phyloP scores from a whole-genome alignment of 768 basidiomycete genomes.

The Goffeauzyma gilvescens region DNA sequence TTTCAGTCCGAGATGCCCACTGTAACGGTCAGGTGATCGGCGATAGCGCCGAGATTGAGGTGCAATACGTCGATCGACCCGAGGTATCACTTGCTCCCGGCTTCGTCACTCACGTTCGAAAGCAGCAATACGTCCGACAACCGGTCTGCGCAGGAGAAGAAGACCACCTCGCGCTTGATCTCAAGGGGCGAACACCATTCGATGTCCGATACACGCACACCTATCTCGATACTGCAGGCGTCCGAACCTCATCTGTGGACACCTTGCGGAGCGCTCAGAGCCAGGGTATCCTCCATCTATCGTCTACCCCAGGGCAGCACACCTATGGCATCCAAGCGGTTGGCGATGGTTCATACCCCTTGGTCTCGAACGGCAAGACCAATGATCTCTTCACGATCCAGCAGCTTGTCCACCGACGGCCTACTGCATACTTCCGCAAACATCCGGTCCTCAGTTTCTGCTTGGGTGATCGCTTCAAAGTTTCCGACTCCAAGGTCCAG shows the following conservation, averaged over 20 bases:
- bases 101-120: slow-evolving; percentile 35
- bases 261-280: slow-evolving; percentile 21
- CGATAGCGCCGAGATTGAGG: slow-evolving; percentile 46
- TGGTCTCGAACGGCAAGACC: slow-evolving; percentile 39
- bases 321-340: slow-evolving; percentile 81
- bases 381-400: slow-evolving; percentile 60
- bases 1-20: slow-evolving; percentile 61
- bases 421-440: slow-evolving; percentile 59
- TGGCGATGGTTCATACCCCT: slow-evolving; percentile 65
- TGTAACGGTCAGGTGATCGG: slow-evolving; percentile 56
- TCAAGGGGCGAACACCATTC: slow-evolving; percentile 80
- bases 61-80: slow-evolving; percentile 66
- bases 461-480: slow-evolving; percentile 46
- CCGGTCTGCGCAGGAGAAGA: slow-evolving; percentile 65
- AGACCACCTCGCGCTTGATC: slow-evolving; percentile 64
- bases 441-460: slow-evolving; percentile 53
- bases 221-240: slow-evolving; percentile 8
- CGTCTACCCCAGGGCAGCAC: slow-evolving; percentile 54
- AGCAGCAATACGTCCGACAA: slow-evolving; percentile 32
- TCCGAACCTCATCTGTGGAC: slow-evolving; percentile 5
- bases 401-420: slow-evolving; percentile 64
- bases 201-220: slow-evolving; percentile 79
- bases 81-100: slow-evolving; percentile 44
- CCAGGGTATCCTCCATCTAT: slow-evolving; percentile 32
- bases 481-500: slow-evolving; percentile 40